These are phyloP conservation scores for Alternaria viburni DNA, from an alignment of 2,329 filamentous ascomycete genomes.

Conservation along the genomic window DNA sequence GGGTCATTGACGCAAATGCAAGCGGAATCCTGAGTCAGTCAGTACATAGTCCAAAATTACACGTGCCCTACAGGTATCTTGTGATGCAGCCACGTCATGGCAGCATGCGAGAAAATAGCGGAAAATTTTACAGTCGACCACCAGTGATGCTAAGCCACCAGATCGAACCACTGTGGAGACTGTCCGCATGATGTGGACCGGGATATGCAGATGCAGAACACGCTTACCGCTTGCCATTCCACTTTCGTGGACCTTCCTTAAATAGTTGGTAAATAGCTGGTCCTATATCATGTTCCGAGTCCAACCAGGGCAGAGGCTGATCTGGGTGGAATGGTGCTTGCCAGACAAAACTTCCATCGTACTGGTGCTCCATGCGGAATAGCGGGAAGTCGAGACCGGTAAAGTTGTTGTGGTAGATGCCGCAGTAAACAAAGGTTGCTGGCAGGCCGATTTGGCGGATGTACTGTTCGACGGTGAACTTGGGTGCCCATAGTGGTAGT, in stretches of 20 bases:
- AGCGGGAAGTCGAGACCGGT: slow-evolving; percentile 90
- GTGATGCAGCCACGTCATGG: slow-evolving; percentile 11
- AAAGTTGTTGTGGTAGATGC: slow-evolving; percentile 99
- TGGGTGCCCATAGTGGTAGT: slow-evolving; percentile 88
- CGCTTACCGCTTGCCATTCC: slow-evolving; percentile 73
- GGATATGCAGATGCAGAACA: slow-evolving; percentile 24
- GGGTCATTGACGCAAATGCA: slow-evolving; percentile 88
- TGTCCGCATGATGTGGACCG: slow-evolving; percentile 24
- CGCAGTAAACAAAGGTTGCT: slow-evolving; percentile 92
- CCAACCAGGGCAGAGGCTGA: slow-evolving; percentile 89
- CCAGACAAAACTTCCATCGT: slow-evolving; percentile 88
- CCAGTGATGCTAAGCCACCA: slow-evolving; percentile 21
- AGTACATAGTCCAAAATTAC: slow-evolving; percentile 29
- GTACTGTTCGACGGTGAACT: slow-evolving; percentile 92
- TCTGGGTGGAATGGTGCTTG: slow-evolving; percentile 91
- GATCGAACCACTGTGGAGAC: slow-evolving; percentile 33
- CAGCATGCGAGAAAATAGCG: slow-evolving; percentile 11
- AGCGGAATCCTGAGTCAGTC: slow-evolving; percentile 72
- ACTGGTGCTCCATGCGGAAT: slow-evolving; percentile 90
- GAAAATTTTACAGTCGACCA: slow-evolving; percentile 14
- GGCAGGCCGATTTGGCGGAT: slow-evolving; percentile 81
- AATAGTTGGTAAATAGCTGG: slow-evolving; percentile 91
- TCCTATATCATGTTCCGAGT: slow-evolving; percentile 94
- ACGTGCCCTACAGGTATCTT: slow-evolving; percentile 19
- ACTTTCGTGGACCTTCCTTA: slow-evolving; percentile 87